phyloP scores from a whole-genome alignment of 495 filamentous ascomycete genomes.

The Trichoderma asperelloides region DNA sequence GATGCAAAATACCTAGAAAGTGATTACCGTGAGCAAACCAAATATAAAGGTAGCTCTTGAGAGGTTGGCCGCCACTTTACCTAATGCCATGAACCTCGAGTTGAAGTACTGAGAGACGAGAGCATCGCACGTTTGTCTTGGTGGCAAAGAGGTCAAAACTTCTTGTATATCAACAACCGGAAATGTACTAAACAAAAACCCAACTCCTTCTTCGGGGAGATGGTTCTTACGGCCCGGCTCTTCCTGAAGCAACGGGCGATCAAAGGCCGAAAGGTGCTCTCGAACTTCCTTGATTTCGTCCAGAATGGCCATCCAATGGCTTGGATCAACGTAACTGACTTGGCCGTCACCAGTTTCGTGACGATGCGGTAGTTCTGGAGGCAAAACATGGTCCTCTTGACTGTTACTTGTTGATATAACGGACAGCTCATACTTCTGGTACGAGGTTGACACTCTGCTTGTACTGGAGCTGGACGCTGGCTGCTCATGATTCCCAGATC shows the following conservation, averaged over 20 bases:
- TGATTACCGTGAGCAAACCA: neutral
- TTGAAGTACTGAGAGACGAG: constrained; percentile 31
- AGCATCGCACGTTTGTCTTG: constrained; percentile 20
- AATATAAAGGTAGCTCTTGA: neutral
- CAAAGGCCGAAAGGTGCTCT: constrained; percentile 10
- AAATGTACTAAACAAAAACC: constrained; percentile 9
- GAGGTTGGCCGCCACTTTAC: constrained; percentile 1
- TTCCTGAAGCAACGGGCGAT: constrained; percentile 9
- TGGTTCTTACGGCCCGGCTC: constrained; percentile 12
- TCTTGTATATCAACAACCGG: neutral
- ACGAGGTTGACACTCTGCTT: neutral
- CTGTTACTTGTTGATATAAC: neutral
- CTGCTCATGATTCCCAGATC: neutral
- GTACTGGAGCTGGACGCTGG: neutral
- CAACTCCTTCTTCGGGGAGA: constrained; percentile 9
- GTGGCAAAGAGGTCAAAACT: constrained; percentile 18
- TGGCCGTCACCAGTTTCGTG: constrained; percentile 13
- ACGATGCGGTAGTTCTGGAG: constrained; percentile 10
- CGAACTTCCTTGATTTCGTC: constrained; percentile 23
- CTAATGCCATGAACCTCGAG: constrained; percentile 18
- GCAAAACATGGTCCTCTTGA: neutral
- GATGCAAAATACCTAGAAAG: neutral
- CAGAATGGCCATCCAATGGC: constrained; percentile 35
- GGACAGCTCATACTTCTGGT: neutral
- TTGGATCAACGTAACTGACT: constrained; percentile 20